Conservation (phyloP, 2,329 filamentous ascomycete species). For the Aspergillus sp. region DNA sequence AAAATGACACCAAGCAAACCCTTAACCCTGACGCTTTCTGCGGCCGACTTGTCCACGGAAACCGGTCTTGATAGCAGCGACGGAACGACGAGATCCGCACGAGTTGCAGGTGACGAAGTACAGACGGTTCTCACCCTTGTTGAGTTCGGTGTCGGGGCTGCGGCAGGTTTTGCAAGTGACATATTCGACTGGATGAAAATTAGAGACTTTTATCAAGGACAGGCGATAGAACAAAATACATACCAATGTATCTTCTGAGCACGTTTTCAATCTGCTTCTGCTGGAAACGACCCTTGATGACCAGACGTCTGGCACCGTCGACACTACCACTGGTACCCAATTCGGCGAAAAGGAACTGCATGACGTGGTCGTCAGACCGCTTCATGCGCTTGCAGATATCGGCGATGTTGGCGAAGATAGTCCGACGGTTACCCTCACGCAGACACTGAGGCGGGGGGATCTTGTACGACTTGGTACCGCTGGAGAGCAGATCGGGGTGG, state of each 20-base stretch:
- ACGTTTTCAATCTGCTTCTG: conserved; percentile 99
- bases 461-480: conserved; percentile 92
- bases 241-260: conserved; percentile 86
- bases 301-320: conserved; percentile 81
- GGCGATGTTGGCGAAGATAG: conserved; percentile 97
- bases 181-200: conserved; percentile 64
- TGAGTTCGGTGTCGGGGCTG: conserved; percentile 87
- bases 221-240: conserved; percentile 27
- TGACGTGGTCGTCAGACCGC: conserved; percentile 95
- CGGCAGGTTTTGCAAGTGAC: conserved; percentile 98
- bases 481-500: conserved; percentile 90
- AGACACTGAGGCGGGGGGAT: conserved; percentile 97
- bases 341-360: conserved; percentile 93
- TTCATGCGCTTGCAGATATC: conserved; percentile 99
- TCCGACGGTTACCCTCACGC: conserved; percentile 99
- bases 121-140: conserved; percentile 97
- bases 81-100: conserved; percentile 72
- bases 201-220: too few relatives aligned
- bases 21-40: conserved; percentile 85
- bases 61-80: conserved; percentile 98
- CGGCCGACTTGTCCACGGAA: conserved; percentile 99
- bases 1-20: conserved; percentile 5
- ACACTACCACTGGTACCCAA: conserved; percentile 95
- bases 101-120: conserved; percentile 98
- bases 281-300: conserved; percentile 99